Evolutionary conservation across 2,329 filamentous ascomycete genomes (phyloP), one percentile per base, ranked within the genome.

Genomic region (Pleoardoris graminearum): DNA sequence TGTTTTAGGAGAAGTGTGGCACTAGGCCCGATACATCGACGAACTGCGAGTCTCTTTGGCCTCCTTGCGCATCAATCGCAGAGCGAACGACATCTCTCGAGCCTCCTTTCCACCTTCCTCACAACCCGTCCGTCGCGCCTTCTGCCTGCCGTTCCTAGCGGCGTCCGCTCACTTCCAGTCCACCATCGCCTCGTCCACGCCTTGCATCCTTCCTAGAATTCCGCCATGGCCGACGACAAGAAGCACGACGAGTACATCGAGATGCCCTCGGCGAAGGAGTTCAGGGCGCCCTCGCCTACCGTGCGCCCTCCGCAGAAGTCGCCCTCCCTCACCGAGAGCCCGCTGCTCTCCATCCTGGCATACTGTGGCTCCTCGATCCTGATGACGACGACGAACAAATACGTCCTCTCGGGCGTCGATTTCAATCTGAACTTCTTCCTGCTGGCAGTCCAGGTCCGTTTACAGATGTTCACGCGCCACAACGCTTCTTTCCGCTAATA

Each of bases 341-440:
- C 91, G 14, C 79, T 84, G 39, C 73, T 94, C 42, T 91, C 93
- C 19, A 89, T 99, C 65, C 71, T 96, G 60, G 85, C 90, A 43
- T 99, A 99, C 80, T 99, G 94, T 76, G 80, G 89, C 67, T 90
- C 93, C 48, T 97, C 92, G n/a, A 99, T 99, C 71, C 84, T 93
- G 75, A 99, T 99, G 94, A 99, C 94, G 7, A 90, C 97, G n/a
- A 94, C 95, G 75, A 99, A 99, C 80, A 99, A 99, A 82, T 99
- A 95, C 75, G 92, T 97, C 58, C 85, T 99, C 41, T 97, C 91
- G 7, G 94, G 94, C 55, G 82, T 83, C 46, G 84, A 88, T 62
- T 99, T 95, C 84, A 99, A 99, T 77, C 78, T 99, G 67, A 96
- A 96, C 77, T 96, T 97, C 77, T 90, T 99, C 77, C 88, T 97